These are phyloP conservation scores for Penicillium egyptiacum DNA, from an alignment of 495 filamentous ascomycete species.

Conservation along the genomic window DNA sequence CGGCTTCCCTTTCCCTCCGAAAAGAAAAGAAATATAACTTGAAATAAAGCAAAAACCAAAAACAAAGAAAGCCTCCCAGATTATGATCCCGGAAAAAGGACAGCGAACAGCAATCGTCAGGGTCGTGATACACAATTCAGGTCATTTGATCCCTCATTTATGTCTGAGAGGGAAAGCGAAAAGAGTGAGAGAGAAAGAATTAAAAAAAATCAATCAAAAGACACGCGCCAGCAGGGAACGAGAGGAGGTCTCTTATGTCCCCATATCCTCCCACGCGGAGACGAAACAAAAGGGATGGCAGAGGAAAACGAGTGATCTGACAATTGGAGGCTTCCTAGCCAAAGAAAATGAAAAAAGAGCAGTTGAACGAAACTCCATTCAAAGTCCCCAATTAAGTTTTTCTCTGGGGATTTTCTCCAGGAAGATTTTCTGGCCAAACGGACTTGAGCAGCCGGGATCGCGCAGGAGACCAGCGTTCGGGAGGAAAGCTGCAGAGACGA, in stretches of 20 bases:
- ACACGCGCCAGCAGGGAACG: conserved; percentile 14
- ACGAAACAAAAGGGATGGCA: conserved; percentile 18
- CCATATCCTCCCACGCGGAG: conserved; percentile 18
- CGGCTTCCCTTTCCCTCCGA: conserved; percentile 9
- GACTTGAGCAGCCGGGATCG: conserved; percentile 41
- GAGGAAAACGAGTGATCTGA: conserved; percentile 8
- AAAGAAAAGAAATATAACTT: conserved; percentile 8
- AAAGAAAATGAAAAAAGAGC: conserved; percentile 21
- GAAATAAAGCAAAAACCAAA: conserved; percentile 10
- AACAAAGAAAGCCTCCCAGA: conserved; percentile 37
- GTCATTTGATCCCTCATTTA: conserved; percentile 6
- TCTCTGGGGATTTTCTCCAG: conserved; percentile 14
- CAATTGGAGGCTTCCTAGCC: conserved; percentile 27
- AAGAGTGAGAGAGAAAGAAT: conserved; percentile 16
- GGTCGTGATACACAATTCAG: conserved; percentile 9
- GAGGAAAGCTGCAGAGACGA: conserved; percentile 46
- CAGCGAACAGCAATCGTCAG: conserved; percentile 6
- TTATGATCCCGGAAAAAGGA: conserved; percentile 16
- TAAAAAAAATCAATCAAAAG: conserved; percentile 15
- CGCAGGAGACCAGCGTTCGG: conserved; percentile 32
- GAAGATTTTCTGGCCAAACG: conserved; percentile 32
- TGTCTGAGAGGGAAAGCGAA: conserved; percentile 11
- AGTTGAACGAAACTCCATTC: conserved; percentile 23
- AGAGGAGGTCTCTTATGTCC: conserved; percentile 19
- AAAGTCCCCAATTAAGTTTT: conserved; percentile 14